Percentiles rank a stretch among this genome's conserved stretches.
phyloP scores from a whole-genome alignment of 805 yeast genomes.

The Ogataea populi-albae region DNA sequence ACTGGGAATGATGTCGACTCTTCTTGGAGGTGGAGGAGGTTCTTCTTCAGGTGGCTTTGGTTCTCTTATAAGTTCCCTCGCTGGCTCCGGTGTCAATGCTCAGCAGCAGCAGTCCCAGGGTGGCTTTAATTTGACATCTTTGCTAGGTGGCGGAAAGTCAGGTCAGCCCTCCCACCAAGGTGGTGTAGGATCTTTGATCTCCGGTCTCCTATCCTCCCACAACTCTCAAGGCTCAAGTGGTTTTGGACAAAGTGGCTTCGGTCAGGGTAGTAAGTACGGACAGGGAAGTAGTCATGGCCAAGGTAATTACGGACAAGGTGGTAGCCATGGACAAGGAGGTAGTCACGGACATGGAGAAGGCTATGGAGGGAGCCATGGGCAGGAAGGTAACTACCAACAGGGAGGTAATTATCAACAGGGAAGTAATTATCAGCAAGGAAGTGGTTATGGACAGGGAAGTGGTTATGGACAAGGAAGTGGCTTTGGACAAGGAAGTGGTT shows the following conservation, averaged over 20 bases:
- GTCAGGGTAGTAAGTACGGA: constrained; percentile 5
- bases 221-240: constrained; percentile 7
- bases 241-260: constrained; percentile 3
- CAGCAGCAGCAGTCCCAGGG: constrained; percentile 23
- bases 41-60: constrained; percentile 23
- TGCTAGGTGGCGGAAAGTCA: constrained; percentile 18
- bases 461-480: constrained; percentile 15
- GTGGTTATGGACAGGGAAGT: constrained; percentile 8
- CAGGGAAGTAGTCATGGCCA: too few relatives aligned
- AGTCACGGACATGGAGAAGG: constrained; percentile 16
- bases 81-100: constrained; percentile 25
- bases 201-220: constrained; percentile 15
- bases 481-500: constrained; percentile 4
- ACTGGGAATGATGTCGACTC: constrained; percentile 25
- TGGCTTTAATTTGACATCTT: constrained; percentile 27
- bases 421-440: constrained; percentile 2
- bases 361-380: constrained; percentile 11
- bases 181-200: constrained; percentile 21
- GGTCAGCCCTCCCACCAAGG: constrained; percentile 9
- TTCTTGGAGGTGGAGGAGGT: constrained; percentile 20
- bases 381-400: constrained; percentile 5
- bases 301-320: constrained; percentile 8
- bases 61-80: constrained; percentile 24
- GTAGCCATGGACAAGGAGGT: constrained; percentile 16
- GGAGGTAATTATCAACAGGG: constrained; percentile 24